These are phyloP conservation scores for Agrocybe pediades DNA, from an alignment of 768 basidiomycete genomes.

Conservation along the genomic window DNA sequence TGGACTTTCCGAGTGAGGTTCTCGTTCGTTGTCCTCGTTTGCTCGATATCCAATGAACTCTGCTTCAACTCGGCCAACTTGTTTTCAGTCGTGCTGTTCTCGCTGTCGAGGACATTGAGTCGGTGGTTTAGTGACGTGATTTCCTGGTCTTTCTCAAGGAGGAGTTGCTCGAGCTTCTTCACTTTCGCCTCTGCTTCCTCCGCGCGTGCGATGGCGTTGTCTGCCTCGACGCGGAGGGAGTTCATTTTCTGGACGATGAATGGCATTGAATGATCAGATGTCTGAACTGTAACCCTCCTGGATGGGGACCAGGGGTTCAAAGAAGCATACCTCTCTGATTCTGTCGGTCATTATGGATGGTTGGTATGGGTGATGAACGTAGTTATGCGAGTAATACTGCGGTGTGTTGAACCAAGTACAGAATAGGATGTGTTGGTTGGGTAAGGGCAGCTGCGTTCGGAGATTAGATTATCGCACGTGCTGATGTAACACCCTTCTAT, in stretches of 20 bases:
- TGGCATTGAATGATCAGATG: constrained; percentile 10
- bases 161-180: constrained; percentile 72
- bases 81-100: constrained; percentile 71
- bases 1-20: constrained; percentile 80
- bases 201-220: constrained; percentile 76
- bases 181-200: constrained; percentile 85
- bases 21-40: constrained; percentile 72
- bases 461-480: constrained; percentile 35
- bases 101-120: constrained; percentile 60
- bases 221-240: constrained; percentile 82
- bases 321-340: constrained; percentile 48
- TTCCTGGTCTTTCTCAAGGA: constrained; percentile 85
- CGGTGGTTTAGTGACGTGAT: constrained; percentile 78
- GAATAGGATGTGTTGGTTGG: constrained; percentile 26
- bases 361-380: constrained; percentile 15
- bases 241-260: constrained; percentile 62
- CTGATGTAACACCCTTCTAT: background rate
- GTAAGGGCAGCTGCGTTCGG: constrained; percentile 29
- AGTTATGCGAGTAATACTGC: constrained; percentile 14
- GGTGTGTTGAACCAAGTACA: constrained; percentile 18
- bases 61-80: constrained; percentile 68
- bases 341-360: constrained; percentile 45
- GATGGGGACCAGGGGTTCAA: background rate
- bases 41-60: constrained; percentile 66
- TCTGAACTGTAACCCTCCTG: background rate